phyloP scores from a whole-genome alignment of 108 stramenopile species.

The Aureococcus anophagefferens region DNA sequence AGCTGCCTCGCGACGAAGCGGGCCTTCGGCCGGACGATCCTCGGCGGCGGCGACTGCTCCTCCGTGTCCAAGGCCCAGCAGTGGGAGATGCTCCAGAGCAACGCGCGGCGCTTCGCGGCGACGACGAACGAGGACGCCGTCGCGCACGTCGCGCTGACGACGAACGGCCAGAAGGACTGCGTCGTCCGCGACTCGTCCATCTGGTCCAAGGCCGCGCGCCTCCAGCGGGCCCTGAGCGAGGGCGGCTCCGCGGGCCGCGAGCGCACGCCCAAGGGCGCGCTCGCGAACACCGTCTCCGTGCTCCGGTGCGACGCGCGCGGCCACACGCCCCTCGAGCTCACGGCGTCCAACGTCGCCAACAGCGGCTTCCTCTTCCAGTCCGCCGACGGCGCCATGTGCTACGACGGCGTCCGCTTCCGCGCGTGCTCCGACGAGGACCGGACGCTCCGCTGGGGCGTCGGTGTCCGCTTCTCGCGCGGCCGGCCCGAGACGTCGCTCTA shows the following conservation, averaged over 20 bases:
- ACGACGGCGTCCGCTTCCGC: neutral
- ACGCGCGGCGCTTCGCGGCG: neutral
- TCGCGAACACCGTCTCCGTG: neutral
- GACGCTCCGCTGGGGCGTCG: neutral
- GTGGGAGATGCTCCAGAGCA: neutral
- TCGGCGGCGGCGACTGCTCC: neutral
- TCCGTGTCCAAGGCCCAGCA: neutral
- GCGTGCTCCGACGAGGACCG: conserved; percentile 1
- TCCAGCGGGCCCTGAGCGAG: neutral
- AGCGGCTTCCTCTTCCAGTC: neutral
- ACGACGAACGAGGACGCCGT: neutral
- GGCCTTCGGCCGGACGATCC: neutral
- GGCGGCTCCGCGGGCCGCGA: neutral
- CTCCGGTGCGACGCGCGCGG: neutral
- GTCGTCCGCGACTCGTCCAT: neutral
- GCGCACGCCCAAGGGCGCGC: neutral
- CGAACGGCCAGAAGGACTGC: neutral
- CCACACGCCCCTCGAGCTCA: neutral
- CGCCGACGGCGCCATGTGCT: neutral
- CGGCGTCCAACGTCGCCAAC: neutral
- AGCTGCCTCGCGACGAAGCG: neutral
- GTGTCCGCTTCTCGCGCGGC: neutral
- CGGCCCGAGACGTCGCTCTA: neutral
- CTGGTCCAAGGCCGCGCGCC: neutral
- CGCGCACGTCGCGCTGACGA: neutral